These are phyloP conservation scores for Pseudoscleropodium purum DNA, from an alignment of 225 moss, liverwort and hornwort species.

Conservation along the genomic window DNA sequence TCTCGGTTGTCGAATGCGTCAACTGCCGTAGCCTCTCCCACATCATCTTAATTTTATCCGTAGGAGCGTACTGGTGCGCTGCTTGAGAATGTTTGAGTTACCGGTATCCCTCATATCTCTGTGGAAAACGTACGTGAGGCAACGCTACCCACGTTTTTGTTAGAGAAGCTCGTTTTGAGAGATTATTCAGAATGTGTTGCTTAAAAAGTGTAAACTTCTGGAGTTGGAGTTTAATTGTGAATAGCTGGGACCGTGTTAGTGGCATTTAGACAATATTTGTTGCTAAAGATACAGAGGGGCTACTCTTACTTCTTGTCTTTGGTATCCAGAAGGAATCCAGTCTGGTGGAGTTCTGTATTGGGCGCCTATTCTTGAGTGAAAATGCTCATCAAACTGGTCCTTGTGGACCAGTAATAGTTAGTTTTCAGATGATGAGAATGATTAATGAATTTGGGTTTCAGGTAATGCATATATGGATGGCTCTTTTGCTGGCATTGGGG, in stretches of 20 bases:
- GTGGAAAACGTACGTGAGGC: not conserved
- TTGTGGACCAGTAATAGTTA: not conserved
- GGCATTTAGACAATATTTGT: not conserved
- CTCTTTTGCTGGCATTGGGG: not conserved
- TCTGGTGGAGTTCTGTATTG: not conserved
- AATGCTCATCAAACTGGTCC: not conserved
- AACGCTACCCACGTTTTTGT: not conserved
- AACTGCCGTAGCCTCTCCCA: constrained; percentile 31
- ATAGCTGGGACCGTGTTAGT: constrained; percentile 6
- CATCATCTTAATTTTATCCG: constrained; percentile 16
- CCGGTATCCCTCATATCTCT: not conserved
- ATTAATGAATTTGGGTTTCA: not conserved
- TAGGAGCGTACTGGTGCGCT: not conserved
- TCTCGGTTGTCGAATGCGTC: constrained; percentile 58
- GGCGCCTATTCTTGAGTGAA: not conserved
- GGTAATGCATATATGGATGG: not conserved
- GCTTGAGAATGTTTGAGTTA: not conserved
- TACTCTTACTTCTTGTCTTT: not conserved
- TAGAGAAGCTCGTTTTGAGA: not conserved
- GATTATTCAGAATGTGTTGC: not conserved
- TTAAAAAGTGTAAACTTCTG: not conserved
- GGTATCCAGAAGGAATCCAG: not conserved
- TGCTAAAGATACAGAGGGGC: not conserved
- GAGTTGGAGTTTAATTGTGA: constrained; percentile 10
- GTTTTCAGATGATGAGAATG: not conserved